phyloP scores from a whole-genome alignment of 2,329 filamentous ascomycete species.

The Botrytis galanthina region DNA sequence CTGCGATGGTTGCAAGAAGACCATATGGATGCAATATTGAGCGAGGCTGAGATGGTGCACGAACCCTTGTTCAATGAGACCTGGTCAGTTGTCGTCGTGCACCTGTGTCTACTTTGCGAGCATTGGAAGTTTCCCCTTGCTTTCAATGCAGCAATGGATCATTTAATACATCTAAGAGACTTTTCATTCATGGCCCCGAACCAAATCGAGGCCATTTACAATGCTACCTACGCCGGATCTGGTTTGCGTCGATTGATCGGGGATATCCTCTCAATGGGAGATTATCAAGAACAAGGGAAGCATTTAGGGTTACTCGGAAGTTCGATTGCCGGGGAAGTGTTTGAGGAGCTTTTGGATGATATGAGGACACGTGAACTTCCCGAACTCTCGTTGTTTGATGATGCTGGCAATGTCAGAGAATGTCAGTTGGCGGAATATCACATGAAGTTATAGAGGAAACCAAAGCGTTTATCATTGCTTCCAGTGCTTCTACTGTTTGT shows the following conservation, averaged over 20 bases:
- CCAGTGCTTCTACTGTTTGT: neutral
- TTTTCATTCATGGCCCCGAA: neutral
- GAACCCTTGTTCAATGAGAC: neutral
- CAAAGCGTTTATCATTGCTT: neutral
- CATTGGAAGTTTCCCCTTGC: neutral
- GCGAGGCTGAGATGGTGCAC: neutral
- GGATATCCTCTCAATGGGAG: neutral
- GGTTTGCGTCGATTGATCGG: neutral
- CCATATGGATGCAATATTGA: neutral
- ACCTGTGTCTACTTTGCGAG: neutral
- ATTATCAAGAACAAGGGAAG: neutral
- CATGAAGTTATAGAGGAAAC: neutral
- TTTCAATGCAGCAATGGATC: neutral
- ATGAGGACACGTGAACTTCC: neutral
- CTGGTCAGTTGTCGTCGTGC: neutral
- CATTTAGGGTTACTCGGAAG: accelerated
- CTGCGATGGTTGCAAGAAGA: neutral
- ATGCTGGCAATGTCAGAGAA: no score
- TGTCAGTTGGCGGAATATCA: neutral
- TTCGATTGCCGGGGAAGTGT: neutral
- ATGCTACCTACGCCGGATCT: neutral
- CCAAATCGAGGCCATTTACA: neutral
- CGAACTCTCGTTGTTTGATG: neutral
- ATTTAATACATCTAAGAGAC: neutral
- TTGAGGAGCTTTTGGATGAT: neutral